These are phyloP conservation scores for Brettanomyces bruxellensis DNA, from an alignment of 805 yeast species.

Conservation along the genomic window DNA sequence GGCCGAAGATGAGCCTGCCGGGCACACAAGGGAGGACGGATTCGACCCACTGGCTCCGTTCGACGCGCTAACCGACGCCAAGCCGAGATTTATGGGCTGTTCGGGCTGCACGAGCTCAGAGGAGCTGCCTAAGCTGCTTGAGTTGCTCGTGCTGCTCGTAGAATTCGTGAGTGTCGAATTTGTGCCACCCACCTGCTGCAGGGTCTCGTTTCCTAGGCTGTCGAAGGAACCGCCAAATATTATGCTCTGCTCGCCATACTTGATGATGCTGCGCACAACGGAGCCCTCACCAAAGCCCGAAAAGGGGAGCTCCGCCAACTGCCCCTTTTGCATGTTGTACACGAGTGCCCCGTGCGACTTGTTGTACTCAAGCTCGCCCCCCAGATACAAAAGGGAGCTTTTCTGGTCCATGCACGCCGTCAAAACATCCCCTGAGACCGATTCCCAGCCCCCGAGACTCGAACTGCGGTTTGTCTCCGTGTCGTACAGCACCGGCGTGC, in stretches of 20 bases:
- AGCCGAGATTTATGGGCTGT: constrained; percentile 50
- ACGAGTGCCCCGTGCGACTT: constrained; percentile 50
- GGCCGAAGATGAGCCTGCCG: constrained; percentile 24
- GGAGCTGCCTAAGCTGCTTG: background rate
- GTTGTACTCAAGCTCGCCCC: constrained; percentile 60
- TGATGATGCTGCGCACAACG: constrained; percentile 51
- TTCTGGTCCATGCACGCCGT: constrained; percentile 40
- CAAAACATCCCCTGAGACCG: constrained; percentile 31
- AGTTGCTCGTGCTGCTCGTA: constrained; percentile 29
- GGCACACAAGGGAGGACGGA: constrained; percentile 44
- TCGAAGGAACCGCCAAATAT: constrained; percentile 75
- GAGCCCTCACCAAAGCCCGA: constrained; percentile 64
- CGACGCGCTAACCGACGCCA: constrained; percentile 44
- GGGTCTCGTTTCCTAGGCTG: constrained; percentile 41
- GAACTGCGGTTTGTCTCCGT: background rate
- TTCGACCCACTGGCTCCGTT: constrained; percentile 29
- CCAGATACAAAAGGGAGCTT: constrained; percentile 53
- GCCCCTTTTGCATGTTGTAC: constrained; percentile 41
- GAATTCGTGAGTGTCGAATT: constrained; percentile 8
- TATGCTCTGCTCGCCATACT: constrained; percentile 38
- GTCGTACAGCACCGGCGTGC: constrained; percentile 17
- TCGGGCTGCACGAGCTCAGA: constrained; percentile 34
- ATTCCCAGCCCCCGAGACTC: constrained; percentile 16
- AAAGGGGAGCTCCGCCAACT: constrained; percentile 49
- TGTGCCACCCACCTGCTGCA: background rate